Evolutionary conservation across 352 stramenopile genomes (phyloP), one percentile per base, ranked within the genome.

Genomic region (Lagenidium giganteum): DNA sequence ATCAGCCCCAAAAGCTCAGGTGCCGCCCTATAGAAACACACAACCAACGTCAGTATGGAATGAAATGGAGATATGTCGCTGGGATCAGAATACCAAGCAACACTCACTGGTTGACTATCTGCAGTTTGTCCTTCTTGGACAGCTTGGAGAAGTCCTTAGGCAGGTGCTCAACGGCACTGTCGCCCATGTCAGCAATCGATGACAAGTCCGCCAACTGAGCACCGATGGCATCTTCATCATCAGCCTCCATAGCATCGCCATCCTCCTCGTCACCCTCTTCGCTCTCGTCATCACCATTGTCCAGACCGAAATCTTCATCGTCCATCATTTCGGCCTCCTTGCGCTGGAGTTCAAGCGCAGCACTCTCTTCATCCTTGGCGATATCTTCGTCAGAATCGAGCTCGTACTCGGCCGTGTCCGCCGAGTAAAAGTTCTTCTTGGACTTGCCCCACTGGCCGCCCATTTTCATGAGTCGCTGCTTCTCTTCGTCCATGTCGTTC

Each of bases 401-500:
- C 39, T 93, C 81, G 34, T 80, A 91, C 52, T 91, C 78, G 20
- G 72, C 79, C 26, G 78, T 91, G 39, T 94, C 82, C 2, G 82
- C 80, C 16, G 79, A 92, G 62, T 94, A 94, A 32, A 86, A 94
- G 17, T 67, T 88, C 50, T 87, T 87, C 50, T 85, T 84, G n/a
- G 70, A 83, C 51, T 84, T 88, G 54, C 82, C 82, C 82, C 82
- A 94, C 55, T 94, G 83, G 37, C 64, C 66, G 24, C 85, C 72
- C 70, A 94, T 87, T 68, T 86, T 70, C 42, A 64, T 38, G 18
- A 76, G 68, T 42, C 80, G 77, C 55, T 88, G 71, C 50, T 80
- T 83, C 50, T 90, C 77, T 18, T 62, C 60, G 6, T 76, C 67
- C 22, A 69, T 68, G 40, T 87, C 75, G 13, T 79, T 79, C 24